Evolutionary conservation across 2,329 filamentous ascomycete species (phyloP), one percentile per base, ranked within the genome.

Genomic region (Fusarium solani-melongenae): DNA sequence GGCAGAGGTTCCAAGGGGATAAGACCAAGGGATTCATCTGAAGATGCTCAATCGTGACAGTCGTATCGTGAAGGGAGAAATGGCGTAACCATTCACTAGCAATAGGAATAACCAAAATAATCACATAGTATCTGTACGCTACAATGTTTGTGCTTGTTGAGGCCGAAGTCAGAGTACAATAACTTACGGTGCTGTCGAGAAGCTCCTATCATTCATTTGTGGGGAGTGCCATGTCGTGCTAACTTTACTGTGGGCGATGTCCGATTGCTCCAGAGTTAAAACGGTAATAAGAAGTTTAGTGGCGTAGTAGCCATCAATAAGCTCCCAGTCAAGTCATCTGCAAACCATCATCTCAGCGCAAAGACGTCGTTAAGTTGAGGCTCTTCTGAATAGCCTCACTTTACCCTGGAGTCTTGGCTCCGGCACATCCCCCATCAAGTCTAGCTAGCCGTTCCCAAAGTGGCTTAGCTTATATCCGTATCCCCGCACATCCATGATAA

Each of bases 401-500:
- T 17, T 29, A 51, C 46, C 46, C 46, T 51, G 11, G 4, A 7
- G 3, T 29, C 46, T 51, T 51, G 46, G 24, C 46, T 29, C 14
- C 14, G 8, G 14, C 8, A 46, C 41, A 27, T 17, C 24, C 46
- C 24, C 24, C 46, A 51, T 51, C 24, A 51, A 51, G 46, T 51
- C 46, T 51, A 51, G 46, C 15, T 10, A 27, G 2, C 3, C 15
- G 7, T 29, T n/a, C 46, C 46, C 6, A 51, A 51, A 51, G 6
- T 8, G 2, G 46, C 9, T 4, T 51, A 51, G 46, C 46, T n/a
- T n/a, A 51, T 51, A n/a, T n/a, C 15, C 9, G 44, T 5, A 49
- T 29, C 44, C 44, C 46, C 46, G 46, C 46, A 46, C 41, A 49
- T 29, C 14, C 41, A 24, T 9, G 41, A 51, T 51, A 51, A 51